Base-by-base conservation (phyloP, 2,329 filamentous ascomycete genomes). In the Simplicillium aogashimaense region DNA sequence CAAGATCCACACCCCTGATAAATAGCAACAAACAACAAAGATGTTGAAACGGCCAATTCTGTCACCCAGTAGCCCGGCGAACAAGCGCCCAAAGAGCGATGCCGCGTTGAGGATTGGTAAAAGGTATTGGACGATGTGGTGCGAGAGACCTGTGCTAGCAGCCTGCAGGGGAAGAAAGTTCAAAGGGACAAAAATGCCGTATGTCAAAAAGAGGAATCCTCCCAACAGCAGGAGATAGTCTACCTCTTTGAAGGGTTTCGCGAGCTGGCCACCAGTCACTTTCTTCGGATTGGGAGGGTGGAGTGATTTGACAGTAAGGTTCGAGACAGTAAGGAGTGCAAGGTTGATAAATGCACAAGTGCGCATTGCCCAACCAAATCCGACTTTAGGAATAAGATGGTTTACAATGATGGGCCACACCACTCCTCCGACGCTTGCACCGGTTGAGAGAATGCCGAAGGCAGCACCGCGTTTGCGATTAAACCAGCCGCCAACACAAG, bases 321-420 rank as follows among this genome's bases (percentile, higher is more conserved):
- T 58, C 13, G 59, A 53, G 10, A 63, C 35, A 25, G 53, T 42
- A 13, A 60, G 54, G 1, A 63, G 44, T 4, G 20, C 48, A 0
- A 66, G 46, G 3, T 65, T 56, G 29, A 67, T 41, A 12, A 68
- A 65, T 10, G 53, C 63, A 2, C 51, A 54, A 14, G 50, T 57
- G 15, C 64, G 54, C 52, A 67, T 62, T 2, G 61, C 44, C 64
- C 62, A 67, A 1, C 50, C 52, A n/a, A 58, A 67, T 1, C 63
- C 63, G 4, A 64, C 48, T 4, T 47, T 28, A 0, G 44, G 45
- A 30, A 64, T 63, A 8, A 67, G 46, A 2, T 52, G 54, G 2
- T 43, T 53, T 3, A 65, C 48, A 54, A 66, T 62, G 43, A 67
- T 61, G 18, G 64, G 64, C 37, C 65, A 59, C 18, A 67, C 50